phyloP scores from a whole-genome alignment of 139 green algal species.

The Tetradesmus obliquus region DNA sequence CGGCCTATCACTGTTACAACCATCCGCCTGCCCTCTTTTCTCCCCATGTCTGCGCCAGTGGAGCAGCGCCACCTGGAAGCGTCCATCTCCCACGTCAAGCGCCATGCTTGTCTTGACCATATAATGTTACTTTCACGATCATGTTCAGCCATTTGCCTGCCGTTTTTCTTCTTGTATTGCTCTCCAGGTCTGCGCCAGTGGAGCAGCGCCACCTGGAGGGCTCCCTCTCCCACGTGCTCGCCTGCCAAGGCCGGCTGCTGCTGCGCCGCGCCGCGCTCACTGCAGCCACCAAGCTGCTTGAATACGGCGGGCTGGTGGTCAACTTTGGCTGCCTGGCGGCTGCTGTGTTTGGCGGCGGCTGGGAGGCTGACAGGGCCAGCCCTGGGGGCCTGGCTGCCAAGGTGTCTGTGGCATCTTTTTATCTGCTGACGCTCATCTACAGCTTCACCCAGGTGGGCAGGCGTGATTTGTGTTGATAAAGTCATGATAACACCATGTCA shows the following conservation, averaged over 20 bases:
- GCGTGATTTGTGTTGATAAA: background rate
- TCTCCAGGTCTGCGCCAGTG: background rate
- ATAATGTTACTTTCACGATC: too few species aligned
- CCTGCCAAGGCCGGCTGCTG: conserved; percentile 57
- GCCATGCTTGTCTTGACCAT: too few species aligned
- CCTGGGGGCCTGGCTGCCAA: conserved; percentile 65
- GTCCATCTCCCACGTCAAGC: too few species aligned
- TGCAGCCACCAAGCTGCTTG: conserved; percentile 54
- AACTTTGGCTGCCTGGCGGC: conserved; percentile 70
- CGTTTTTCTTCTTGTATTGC: too few species aligned
- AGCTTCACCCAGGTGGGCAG: conserved; percentile 67
- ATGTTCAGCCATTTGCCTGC: background rate
- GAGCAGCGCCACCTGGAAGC: too few species aligned
- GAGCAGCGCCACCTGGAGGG: conserved; percentile 42
- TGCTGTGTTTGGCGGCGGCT: conserved; percentile 61
- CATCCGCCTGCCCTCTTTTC: background rate
- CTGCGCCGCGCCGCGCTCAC: conserved; percentile 44
- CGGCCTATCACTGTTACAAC: too few species aligned
- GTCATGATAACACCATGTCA: too few species aligned
- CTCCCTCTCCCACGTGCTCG: conserved; percentile 51
- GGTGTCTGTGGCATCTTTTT: conserved; percentile 80
- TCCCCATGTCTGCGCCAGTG: conserved; percentile 1
- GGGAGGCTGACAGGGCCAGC: background rate
- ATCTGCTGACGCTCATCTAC: conserved; percentile 70
- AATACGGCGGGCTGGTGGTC: conserved; percentile 68